Evolutionary conservation across 116 monocot species (phyloP), one percentile per base, ranked within the genome.

Genomic region (Papilionanthe hybrid): DNA sequence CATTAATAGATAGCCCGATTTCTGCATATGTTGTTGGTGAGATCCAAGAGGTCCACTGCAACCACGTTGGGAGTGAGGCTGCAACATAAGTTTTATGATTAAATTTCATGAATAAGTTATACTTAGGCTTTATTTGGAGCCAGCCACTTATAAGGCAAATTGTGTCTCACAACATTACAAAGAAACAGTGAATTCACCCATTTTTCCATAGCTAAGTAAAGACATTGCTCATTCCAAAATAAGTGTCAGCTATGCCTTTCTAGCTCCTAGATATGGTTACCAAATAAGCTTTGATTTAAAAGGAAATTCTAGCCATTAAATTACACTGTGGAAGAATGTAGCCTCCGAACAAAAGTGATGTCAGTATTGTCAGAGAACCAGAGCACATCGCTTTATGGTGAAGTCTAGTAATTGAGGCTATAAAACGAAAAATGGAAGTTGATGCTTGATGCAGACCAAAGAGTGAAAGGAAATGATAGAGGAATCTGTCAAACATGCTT

Each of bases 31-130:
- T 79, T 75, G 92, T 44, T 78, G 96, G 96, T 23, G 92, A 97
- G 78, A 85, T 6, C 96, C 96, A 94, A 81, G 92, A 97, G 81
- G 81, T 92, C 96, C 96, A 97, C 47, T 68, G 83, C 43, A 94
- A 81, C 96, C 96, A 97, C 68, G 27, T 66, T 23, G 94, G 94
- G 42, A 94, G 78, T 66, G 87, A 91, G 25, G 78, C 96, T 97
- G 85, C 72, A 58, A 63, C 1, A 7, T 2, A 53, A 53, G 15
- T 53, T 53, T 53, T 45, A 8, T 0, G 45, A 15, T 53, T 53
- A 53, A 53, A 53, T 53, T 17, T 15, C 17, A 53, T 53, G 53
- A 53, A 37, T 2, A 53, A 15, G 53, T 53, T 53, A 53, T 53
- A 53, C 53, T 53, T 53, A 15, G 53, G 53, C 17, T 53, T 53